Conservation (phyloP, 2,329 filamentous ascomycete genomes). For the Apiospora rasikravindrae region DNA sequence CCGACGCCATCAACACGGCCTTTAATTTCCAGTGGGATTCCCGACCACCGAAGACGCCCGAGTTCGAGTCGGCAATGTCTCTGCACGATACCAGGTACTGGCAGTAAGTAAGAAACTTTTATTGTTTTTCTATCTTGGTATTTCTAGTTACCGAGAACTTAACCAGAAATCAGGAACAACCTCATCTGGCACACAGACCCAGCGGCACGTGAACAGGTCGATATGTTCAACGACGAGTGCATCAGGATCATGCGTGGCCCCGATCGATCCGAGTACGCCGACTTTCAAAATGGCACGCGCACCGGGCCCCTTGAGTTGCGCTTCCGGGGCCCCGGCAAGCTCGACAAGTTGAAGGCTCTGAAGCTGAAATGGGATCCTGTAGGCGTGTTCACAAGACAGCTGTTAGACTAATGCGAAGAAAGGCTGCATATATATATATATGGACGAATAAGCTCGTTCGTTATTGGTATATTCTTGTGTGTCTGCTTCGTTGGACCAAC, state of each 20-base stretch:
- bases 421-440: too few species aligned
- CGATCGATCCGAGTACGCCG: constrained; percentile 23
- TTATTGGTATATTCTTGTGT: not conserved
- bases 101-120: too few species aligned
- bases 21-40: too few species aligned
- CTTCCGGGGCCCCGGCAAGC: constrained; percentile 25
- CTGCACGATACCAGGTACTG: too few species aligned
- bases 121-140: too few species aligned
- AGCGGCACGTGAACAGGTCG: constrained; percentile 24
- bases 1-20: too few species aligned
- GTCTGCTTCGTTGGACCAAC: not conserved
- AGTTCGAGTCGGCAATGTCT: too few species aligned
- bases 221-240: constrained; percentile 25
- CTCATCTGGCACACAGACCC: too few species aligned
- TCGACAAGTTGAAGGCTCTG: constrained; percentile 31
- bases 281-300: constrained; percentile 27
- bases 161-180: too few species aligned
- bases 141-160: too few species aligned
- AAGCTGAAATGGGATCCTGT: constrained; percentile 36
- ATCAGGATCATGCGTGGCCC: constrained; percentile 24
- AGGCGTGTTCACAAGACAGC: constrained; percentile 29
- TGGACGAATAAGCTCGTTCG: too few species aligned
- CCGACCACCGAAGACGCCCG: too few species aligned
- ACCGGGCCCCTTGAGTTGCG: constrained; percentile 28
- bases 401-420: constrained; percentile 34